These are phyloP conservation scores for Exophiala bonariae DNA, from an alignment of 2,329 filamentous ascomycete species.

Conservation along the genomic window DNA sequence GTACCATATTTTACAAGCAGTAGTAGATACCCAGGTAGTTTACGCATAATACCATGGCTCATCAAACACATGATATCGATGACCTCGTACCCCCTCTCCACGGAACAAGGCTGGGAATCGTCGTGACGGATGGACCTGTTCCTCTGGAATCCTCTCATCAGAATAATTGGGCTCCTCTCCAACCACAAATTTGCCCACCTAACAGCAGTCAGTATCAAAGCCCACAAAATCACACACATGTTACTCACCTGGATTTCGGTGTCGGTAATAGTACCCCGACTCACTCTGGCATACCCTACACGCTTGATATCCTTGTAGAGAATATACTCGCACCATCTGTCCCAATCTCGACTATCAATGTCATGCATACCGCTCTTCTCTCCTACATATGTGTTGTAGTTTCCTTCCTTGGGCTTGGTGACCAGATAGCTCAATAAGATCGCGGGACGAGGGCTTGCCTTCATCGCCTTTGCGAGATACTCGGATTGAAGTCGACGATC, in stretches of 20 bases:
- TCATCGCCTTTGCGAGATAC: conserved; percentile 88
- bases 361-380: conserved; percentile 88
- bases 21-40: background rate
- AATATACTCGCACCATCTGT: conserved; percentile 99
- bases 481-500: conserved; percentile 83
- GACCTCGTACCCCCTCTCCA: conserved; percentile 82
- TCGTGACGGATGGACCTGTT: conserved; percentile 72
- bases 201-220: conserved; percentile 21
- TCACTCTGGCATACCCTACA: conserved; percentile 86
- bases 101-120: conserved; percentile 83
- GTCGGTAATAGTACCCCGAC: conserved; percentile 88
- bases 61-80: conserved; percentile 92
- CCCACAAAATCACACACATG: background rate
- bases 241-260: conserved; percentile 81
- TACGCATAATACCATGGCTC: conserved; percentile 72
- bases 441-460: conserved; percentile 72
- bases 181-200: conserved; percentile 88
- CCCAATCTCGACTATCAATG: conserved; percentile 90
- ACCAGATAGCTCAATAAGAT: conserved; percentile 91
- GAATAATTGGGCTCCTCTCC: conserved; percentile 66
- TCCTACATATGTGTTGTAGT: conserved; percentile 95
- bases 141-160: conserved; percentile 68
- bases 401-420: conserved; percentile 83
- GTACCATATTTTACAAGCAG: background rate
- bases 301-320: conserved; percentile 86